phyloP scores from a whole-genome alignment of 2,329 filamentous ascomycete species.

The Aureobasidium lini region DNA sequence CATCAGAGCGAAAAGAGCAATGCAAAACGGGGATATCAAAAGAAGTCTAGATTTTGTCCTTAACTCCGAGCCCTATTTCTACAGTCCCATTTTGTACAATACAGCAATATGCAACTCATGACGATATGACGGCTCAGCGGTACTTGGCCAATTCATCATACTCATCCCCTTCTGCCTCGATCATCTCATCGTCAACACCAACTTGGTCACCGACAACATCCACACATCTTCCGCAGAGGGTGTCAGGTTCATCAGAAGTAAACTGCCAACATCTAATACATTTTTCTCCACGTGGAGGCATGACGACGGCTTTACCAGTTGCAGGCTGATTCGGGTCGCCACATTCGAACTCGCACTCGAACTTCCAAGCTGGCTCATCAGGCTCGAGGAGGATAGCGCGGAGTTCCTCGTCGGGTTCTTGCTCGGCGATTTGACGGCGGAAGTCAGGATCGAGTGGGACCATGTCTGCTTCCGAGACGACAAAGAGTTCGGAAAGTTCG shows the following conservation, averaged over 20 bases:
- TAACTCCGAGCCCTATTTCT: constrained; percentile 1
- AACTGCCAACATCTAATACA: constrained; percentile 89
- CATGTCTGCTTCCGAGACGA: constrained; percentile 33
- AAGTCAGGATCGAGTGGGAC: constrained; percentile 13
- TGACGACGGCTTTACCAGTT: constrained; percentile 21
- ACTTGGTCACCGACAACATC: constrained; percentile 30
- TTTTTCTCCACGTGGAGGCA: constrained; percentile 53
- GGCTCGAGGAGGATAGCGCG: constrained; percentile 7
- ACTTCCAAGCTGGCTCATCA: constrained; percentile 32
- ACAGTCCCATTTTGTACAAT: background rate
- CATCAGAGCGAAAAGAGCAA: too few species aligned
- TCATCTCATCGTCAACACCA: background rate
- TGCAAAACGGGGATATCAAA: too few species aligned
- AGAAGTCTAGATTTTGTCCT: too few species aligned
- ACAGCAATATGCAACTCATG: background rate
- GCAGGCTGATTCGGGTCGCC: constrained; percentile 19
- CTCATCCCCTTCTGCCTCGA: constrained; percentile 1
- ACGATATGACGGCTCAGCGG: background rate
- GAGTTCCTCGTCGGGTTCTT: constrained; percentile 16
- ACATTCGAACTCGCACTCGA: constrained; percentile 35
- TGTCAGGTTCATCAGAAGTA: constrained; percentile 55
- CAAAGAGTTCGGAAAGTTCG: constrained; percentile 35
- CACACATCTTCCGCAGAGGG: constrained; percentile 67
- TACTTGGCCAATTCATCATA: constrained; percentile 5
- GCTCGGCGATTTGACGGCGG: constrained; percentile 12